Percentiles rank a stretch among this genome's conserved stretches.
These are phyloP conservation scores for Olyra latifolia DNA, from an alignment of 176 grass and related monocot species.

Conservation along the genomic window DNA sequence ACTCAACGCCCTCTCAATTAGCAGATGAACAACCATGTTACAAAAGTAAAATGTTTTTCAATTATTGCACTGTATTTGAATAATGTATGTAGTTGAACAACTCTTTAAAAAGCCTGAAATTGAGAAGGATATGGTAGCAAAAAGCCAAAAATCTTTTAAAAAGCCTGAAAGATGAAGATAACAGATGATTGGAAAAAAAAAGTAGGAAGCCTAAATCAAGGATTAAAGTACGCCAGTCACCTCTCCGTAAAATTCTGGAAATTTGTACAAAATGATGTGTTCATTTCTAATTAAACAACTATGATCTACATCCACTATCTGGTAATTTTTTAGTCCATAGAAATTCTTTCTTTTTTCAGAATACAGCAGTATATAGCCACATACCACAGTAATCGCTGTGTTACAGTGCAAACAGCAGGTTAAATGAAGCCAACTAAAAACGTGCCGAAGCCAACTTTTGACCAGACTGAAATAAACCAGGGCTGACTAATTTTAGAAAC, in stretches of 20 bases:
- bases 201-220: background rate
- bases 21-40: background rate
- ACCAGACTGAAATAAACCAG: background rate
- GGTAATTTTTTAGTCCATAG: background rate
- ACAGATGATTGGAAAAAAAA: background rate
- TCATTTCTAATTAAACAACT: background rate
- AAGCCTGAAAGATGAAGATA: background rate
- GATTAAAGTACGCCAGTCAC: background rate
- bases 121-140: background rate
- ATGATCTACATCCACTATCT: background rate
- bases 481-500: slow-evolving; percentile 19
- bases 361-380: background rate
- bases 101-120: background rate
- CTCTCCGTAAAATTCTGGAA: background rate
- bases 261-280: background rate
- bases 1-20: background rate
- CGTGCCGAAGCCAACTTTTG: background rate
- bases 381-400: background rate
- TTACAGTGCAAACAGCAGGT: background rate
- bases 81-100: background rate
- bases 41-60: background rate
- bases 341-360: background rate
- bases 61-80: background rate
- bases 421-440: background rate
- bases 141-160: slow-evolving; percentile 1